Evolutionary conservation across 202 grass and related monocot species (phyloP), one percentile per base, ranked within the genome.

Genomic region (Carex arenaria): DNA sequence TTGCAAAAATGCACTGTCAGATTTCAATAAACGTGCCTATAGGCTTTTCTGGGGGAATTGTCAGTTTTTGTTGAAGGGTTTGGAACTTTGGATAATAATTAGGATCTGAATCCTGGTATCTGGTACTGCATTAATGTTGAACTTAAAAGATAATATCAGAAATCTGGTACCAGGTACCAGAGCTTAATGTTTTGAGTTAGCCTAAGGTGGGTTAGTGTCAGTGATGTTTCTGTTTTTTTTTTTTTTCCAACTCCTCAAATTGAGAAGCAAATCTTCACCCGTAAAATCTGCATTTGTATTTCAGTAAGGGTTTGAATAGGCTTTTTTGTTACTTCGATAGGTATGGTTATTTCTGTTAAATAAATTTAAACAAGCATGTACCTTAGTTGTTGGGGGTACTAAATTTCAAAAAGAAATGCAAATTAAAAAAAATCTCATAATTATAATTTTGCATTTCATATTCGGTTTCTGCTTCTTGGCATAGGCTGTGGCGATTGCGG

Each of bases 401-500:
- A 52, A 56, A 7, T 9, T 55, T n/a, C 1, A 19, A n/a, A 36
- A 0, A 26, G n/a, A 36, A 34, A 53, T 59, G 36, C 73, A 38
- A 77, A 59, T 57, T 8, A 36, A 7, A 36, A 7, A 36, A 53
- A 55, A 18, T 34, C 28, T 59, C 17, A 55, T 59, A 59, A 77
- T 75, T 19, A 12, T 38, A 12, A 71, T 22, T 47, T 3, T 47
- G 1, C 63, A 17, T 67, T 61, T 61, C 53, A 57, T 66, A 28
- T 56, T 65, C 53, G 4, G 36, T 78, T 72, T 75, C 55, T 78
- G 28, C 49, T 61, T 53, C 9, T 84, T 71, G 61, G 53, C 45
- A 36, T 69, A 95, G 96, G 67, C 95, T 47, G 89, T 95, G 69
- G 96, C 91, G 12, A 98, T 98, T 72, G 87, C 85, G 9, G 96